Evolutionary conservation across 805 yeast species (phyloP), one percentile per base, ranked within the genome.

Genomic region (Wickerhamomyces subpelliculosus): DNA sequence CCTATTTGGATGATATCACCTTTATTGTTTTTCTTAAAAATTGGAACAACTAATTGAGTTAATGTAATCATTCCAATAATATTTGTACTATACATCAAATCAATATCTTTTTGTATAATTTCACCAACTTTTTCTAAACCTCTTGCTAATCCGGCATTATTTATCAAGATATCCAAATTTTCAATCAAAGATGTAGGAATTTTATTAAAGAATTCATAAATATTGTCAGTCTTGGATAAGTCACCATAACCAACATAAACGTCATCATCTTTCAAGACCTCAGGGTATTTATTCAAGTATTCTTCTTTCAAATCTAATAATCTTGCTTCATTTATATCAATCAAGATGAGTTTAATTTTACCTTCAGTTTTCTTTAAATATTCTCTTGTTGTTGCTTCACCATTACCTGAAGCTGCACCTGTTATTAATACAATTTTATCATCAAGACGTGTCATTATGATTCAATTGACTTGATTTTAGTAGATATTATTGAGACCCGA

Each of bases 351-450:
- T 54, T 80, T 79, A 53, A 82, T 59, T 13, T 76, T 58, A 14
- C 95, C 95, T 34, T 74, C 66, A 22, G 89, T 71, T 12, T 82
- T 80, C 16, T 47, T 75, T 20, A 95, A 87, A 48, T 85, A 78
- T 57, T 88, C 95, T 38, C 68, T 64, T 13, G 96, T 96, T 13
- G 95, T 86, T 40, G 93, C 90, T 46, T 76, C 77, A 6, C 97
- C 97, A 52, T 89, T 90, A 35, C 97, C 97, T 6, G 95, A 78
- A 24, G 95, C 84, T 8, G 97, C 97, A 42, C 97, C 97, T 14
- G 97, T 86, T 51, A 89, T 81, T 21, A 89, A 72, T 8, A 85
- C 73, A 18, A 78, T 75, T 56, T 89, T 88, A 38, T 83, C 81
- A 20, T 80, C 78, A 28, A 89, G 65, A 55, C 95, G 72, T 57